A percentile compares a stretch with the other conserved stretches of the same genome.
Evolutionary conservation across 2,329 filamentous ascomycete genomes (phyloP).

Genomic region (Phaeosphaeria sp.): DNA sequence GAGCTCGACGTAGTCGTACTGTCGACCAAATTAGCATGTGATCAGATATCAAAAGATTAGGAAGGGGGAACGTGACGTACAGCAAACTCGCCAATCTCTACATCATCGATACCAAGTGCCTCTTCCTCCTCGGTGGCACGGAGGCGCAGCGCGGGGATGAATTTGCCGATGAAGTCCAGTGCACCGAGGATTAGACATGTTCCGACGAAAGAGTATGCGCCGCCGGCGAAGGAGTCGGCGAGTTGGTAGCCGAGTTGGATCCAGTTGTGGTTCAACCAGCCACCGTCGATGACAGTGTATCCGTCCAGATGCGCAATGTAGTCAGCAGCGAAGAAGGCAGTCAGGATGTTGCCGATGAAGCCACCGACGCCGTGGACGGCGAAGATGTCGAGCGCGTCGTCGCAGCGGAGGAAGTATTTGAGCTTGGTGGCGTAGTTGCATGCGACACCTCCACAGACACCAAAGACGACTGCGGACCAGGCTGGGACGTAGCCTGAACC

Average conservation of each 20-base stretch:
- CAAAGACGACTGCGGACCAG: conserved; percentile 83
- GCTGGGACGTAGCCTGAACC: conserved; percentile 85
- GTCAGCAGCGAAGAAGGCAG: conserved; percentile 80
- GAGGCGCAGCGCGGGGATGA: conserved; percentile 77
- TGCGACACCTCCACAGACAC: conserved; percentile 74
- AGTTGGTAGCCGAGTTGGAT: conserved; percentile 84
- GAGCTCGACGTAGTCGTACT: conserved; percentile 90
- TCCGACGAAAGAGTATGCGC: conserved; percentile 77
- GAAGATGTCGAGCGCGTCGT: conserved; percentile 83
- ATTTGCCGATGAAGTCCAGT: conserved; percentile 73
- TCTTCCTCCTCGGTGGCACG: conserved; percentile 80
- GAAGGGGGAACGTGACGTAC: conserved; percentile 52
- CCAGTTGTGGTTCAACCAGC: conserved; percentile 86
- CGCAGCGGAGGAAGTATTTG: conserved; percentile 81
- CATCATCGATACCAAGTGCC: conserved; percentile 84
- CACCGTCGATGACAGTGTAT: conserved; percentile 69
- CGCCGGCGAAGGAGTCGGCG: conserved; percentile 78
- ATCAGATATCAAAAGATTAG: neutral
- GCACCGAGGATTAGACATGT: conserved; percentile 74
- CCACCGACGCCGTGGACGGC: conserved; percentile 67
- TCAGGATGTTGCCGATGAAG: conserved; percentile 65
- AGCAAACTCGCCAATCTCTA: conserved; percentile 92
- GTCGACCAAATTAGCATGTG: conserved; percentile 12
- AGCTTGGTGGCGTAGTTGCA: conserved; percentile 93
- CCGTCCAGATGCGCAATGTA: conserved; percentile 86